Conservation (phyloP, 2,329 filamentous ascomycete species). For the Xylaria sp. region DNA sequence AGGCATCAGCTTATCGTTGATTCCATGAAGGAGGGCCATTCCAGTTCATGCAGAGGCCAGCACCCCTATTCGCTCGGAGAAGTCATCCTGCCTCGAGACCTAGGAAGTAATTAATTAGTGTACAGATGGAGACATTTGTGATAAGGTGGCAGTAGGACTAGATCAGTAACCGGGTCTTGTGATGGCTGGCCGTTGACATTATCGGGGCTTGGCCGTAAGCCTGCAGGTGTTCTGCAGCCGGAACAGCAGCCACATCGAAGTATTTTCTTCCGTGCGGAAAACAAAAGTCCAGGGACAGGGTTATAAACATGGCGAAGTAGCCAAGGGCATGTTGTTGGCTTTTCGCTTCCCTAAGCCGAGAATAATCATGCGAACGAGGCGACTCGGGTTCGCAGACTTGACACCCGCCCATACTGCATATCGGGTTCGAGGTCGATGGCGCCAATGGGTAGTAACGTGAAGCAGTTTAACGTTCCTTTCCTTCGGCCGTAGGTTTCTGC, state of each 20-base stretch:
- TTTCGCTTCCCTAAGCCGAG: conserved; percentile 9
- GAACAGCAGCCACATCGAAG: conserved; percentile 26
- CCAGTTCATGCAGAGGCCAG: conserved; percentile 13
- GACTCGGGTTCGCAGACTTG: conserved; percentile 12
- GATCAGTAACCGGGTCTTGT: conserved; percentile 20
- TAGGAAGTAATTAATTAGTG: conserved; percentile 3
- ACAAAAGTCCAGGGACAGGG: conserved; percentile 21
- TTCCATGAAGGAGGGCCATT: conserved; percentile 16
- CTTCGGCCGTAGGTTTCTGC: conserved; percentile 1
- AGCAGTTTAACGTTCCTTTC: not conserved
- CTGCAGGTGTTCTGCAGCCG: conserved; percentile 24
- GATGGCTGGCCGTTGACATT: conserved; percentile 21
- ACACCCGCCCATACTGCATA: not conserved
- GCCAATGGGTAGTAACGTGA: too few relatives aligned
- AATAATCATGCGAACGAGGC: conserved; percentile 12
- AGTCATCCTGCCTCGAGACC: conserved; percentile 13
- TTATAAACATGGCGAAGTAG: conserved; percentile 1
- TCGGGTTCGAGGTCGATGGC: not conserved
- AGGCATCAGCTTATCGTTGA: conserved; percentile 25
- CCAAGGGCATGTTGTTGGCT: not conserved
- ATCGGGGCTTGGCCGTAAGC: conserved; percentile 32
- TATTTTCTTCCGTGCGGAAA: conserved; percentile 13
- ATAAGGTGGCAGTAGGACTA: conserved; percentile 20
- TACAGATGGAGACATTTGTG: not conserved
- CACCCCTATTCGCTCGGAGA: conserved; percentile 8